These are phyloP conservation scores for Saccharomyces hybrid DNA, from an alignment of 1,139 yeast genomes.

Conservation along the genomic window DNA sequence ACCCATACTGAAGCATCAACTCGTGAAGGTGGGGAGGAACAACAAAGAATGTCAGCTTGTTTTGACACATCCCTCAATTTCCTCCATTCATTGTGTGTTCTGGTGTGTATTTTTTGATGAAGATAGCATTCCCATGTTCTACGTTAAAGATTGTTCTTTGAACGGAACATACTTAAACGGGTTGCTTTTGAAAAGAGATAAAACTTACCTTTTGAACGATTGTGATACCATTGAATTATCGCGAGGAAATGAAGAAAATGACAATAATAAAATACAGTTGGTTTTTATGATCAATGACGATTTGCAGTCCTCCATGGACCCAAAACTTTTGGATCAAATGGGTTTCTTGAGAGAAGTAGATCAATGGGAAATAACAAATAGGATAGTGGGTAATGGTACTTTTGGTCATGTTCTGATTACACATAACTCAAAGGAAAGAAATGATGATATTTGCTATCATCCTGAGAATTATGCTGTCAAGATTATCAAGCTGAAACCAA, in stretches of 20 bases:
- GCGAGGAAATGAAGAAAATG: conserved; percentile 22
- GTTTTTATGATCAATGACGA: conserved; percentile 12
- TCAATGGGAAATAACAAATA: conserved; percentile 40
- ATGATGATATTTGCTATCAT: background rate
- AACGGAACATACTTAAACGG: conserved; percentile 49
- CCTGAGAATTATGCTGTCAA: conserved; percentile 44
- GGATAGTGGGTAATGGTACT: conserved; percentile 51
- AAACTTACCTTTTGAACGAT: conserved; percentile 37
- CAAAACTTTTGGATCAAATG: conserved; percentile 14
- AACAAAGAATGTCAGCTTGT: conserved; percentile 27
- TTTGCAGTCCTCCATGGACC: conserved; percentile 8
- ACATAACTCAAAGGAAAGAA: conserved; percentile 6
- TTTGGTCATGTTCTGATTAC: conserved; percentile 46
- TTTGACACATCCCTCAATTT: conserved; percentile 34
- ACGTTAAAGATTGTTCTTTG: conserved; percentile 46
- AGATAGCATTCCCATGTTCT: conserved; percentile 41
- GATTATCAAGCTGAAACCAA: conserved; percentile 35
- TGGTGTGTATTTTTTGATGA: conserved; percentile 49
- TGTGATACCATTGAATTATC: conserved; percentile 40
- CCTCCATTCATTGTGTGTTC: conserved; percentile 40
- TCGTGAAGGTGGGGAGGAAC: conserved; percentile 34
- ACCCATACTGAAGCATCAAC: conserved; percentile 14
- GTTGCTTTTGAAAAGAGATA: conserved; percentile 30
- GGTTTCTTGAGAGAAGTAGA: conserved; percentile 24
- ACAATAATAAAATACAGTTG: background rate